Conservation (phyloP, 441 rosid genomes). For the Theobroma grandiflorum region DNA sequence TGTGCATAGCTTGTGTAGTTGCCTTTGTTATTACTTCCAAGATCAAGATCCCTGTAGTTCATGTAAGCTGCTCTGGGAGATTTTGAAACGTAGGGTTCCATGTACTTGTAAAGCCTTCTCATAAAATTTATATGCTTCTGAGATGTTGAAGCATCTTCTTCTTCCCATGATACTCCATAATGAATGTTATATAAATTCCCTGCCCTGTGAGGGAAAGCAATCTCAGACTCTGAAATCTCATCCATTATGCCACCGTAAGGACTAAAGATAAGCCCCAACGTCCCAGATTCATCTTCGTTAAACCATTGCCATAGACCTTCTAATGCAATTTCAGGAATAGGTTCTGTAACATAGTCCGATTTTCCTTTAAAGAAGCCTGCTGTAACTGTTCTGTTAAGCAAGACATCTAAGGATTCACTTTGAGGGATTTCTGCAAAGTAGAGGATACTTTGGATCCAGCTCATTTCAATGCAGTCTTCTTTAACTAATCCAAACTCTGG, state of each 20-base stretch:
- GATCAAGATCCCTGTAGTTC: background rate
- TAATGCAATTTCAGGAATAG: background rate
- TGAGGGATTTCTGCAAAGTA: conserved; percentile 36
- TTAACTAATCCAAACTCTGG: conserved; percentile 45
- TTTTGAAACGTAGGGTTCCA: conserved; percentile 48
- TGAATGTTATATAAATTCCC: conserved; percentile 52
- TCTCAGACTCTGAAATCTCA: conserved; percentile 43
- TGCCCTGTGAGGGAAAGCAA: conserved; percentile 54
- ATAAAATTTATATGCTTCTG: conserved; percentile 42
- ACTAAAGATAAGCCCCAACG: background rate
- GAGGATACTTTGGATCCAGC: conserved; percentile 53
- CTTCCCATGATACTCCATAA: conserved; percentile 43
- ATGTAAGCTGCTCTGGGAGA: background rate
- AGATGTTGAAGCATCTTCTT: conserved; percentile 8
- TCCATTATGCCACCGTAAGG: conserved; percentile 64
- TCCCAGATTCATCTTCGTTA: conserved; percentile 1
- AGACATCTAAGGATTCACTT: conserved; percentile 31
- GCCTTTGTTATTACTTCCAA: background rate
- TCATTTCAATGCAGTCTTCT: conserved; percentile 43
- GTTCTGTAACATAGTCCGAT: conserved; percentile 12
- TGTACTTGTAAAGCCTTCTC: conserved; percentile 40
- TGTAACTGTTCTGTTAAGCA: conserved; percentile 36
- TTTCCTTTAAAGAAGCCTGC: background rate
- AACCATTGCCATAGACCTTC: conserved; percentile 3
- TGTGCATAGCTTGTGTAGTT: conserved; percentile 6